Evolutionary conservation across 345 rosid genomes (phyloP).

Genomic region (Eucalyptus globulus): DNA sequence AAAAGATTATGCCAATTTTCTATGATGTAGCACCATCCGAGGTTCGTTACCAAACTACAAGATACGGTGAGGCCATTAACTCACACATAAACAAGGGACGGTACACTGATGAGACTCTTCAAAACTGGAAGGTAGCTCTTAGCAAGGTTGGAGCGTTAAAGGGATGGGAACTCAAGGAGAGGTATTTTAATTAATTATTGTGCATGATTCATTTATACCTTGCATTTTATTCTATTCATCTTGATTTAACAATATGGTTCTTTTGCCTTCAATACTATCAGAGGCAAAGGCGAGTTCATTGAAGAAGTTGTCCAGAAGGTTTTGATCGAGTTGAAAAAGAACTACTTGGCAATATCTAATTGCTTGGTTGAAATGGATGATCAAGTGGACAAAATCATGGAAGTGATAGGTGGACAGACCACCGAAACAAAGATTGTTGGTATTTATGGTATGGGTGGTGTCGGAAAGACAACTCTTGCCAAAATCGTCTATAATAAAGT

Average conservation of each 20-base stretch:
- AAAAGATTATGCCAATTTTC: too few relatives aligned
- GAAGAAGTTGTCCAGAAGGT: accelerated
- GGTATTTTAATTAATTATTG: too few relatives aligned
- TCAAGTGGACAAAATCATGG: accelerated
- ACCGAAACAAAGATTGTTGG: not conserved
- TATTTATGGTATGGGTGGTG: not conserved
- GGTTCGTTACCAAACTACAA: accelerated
- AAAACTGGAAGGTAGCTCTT: accelerated
- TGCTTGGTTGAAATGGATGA: too few relatives aligned
- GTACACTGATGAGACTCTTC: accelerated
- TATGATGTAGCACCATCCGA: accelerated
- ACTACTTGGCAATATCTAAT: accelerated
- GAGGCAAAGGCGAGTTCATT: accelerated
- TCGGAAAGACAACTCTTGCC: not conserved
- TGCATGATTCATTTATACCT: accelerated
- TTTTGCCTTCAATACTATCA: too few relatives aligned
- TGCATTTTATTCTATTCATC: accelerated
- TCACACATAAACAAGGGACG: accelerated
- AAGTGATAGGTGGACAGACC: not conserved
- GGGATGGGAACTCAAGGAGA: accelerated
- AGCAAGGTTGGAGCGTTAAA: too few relatives aligned
- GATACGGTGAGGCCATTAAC: accelerated
- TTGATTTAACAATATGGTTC: accelerated
- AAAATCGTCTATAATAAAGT: not conserved
- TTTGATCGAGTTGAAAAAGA: accelerated